These are phyloP conservation scores for Suhomyces emberorum DNA, from an alignment of 805 yeast genomes.

Conservation along the genomic window DNA sequence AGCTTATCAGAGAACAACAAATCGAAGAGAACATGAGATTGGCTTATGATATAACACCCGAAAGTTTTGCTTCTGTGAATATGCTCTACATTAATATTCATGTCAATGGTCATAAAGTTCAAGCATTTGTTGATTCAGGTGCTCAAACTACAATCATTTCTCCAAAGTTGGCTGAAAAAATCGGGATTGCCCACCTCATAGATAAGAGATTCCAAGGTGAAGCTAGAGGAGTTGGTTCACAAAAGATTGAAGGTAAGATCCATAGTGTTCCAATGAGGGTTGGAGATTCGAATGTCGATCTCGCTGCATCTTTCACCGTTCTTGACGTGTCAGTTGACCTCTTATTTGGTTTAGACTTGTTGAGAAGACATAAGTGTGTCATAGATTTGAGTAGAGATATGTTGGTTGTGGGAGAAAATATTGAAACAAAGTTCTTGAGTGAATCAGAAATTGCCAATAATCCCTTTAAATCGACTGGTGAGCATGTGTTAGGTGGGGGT, in stretches of 20 bases:
- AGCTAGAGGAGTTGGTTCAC: constrained; percentile 88
- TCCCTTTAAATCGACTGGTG: constrained; percentile 13
- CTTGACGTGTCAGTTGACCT: constrained; percentile 71
- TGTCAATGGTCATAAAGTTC: constrained; percentile 75
- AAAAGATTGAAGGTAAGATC: constrained; percentile 74
- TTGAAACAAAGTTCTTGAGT: constrained; percentile 65
- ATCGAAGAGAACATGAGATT: constrained; percentile 75
- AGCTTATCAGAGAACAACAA: constrained; percentile 63
- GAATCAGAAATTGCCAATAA: constrained; percentile 62
- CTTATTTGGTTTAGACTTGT: constrained; percentile 85
- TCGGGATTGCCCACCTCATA: constrained; percentile 67
- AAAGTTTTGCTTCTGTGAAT: constrained; percentile 73
- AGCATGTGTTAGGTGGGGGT: constrained; percentile 9
- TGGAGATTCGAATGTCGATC: constrained; percentile 45
- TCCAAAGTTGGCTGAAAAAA: constrained; percentile 67
- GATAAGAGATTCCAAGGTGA: constrained; percentile 79
- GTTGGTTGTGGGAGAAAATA: constrained; percentile 64
- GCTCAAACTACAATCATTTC: constrained; percentile 88
- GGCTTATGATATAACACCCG: constrained; percentile 89
- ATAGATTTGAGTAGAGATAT: constrained; percentile 69
- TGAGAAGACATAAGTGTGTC: constrained; percentile 79
- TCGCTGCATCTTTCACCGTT: constrained; percentile 40
- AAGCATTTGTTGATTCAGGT: constrained; percentile 96
- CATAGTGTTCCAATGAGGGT: constrained; percentile 86
- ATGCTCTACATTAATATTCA: constrained; percentile 81